Evolutionary conservation across 202 grass and related monocot genomes (phyloP).

Genomic region (Schoenoplectus triqueter): DNA sequence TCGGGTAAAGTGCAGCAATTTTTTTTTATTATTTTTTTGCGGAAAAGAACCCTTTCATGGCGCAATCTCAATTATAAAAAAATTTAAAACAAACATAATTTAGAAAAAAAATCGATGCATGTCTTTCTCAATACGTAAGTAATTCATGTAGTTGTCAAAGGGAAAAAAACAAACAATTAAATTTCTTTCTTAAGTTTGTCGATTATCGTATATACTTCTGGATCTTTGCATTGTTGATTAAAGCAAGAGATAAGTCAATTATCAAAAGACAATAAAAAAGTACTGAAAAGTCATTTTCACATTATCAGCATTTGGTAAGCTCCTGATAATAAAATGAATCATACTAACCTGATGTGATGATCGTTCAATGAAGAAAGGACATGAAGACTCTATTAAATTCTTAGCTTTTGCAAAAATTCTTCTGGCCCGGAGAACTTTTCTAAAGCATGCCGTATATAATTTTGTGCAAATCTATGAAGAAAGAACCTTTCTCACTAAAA

Average conservation of each 20-base stretch:
- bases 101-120: not conserved
- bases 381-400: slow-evolving; percentile 10
- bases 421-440: not conserved
- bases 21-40: not conserved
- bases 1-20: not conserved
- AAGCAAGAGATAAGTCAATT: not conserved
- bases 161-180: not conserved
- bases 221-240: not conserved
- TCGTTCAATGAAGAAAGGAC: slow-evolving; percentile 12
- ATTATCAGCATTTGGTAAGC: slow-evolving; percentile 25
- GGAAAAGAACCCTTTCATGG: not conserved
- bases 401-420: slow-evolving; percentile 25
- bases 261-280: not conserved
- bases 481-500: not conserved
- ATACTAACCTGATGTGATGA: slow-evolving; percentile 22
- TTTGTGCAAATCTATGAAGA: not conserved
- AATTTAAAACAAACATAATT: not conserved
- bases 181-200: not conserved
- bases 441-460: not conserved
- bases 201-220: not conserved
- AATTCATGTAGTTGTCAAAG: not conserved
- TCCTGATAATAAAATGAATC: slow-evolving; percentile 13
- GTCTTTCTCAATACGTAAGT: slow-evolving; percentile 14
- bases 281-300: slow-evolving; percentile 8
- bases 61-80: not conserved